phyloP scores from a whole-genome alignment of 345 rosid species.

The Angophora floribunda region DNA sequence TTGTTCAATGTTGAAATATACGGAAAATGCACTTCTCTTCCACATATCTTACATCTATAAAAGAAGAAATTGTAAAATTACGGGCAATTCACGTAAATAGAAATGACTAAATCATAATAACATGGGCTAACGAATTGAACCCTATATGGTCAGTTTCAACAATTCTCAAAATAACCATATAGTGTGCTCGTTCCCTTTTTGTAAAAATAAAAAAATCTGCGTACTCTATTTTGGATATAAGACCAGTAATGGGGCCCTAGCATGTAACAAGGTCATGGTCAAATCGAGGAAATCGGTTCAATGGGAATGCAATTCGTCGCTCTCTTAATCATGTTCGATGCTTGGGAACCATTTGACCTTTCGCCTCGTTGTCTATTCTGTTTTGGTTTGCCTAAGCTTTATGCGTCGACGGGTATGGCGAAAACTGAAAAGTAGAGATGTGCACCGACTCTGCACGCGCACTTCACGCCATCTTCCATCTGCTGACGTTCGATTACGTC shows the following conservation, averaged over 20 bases:
- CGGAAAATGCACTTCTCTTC: neutral
- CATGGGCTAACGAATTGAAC: neutral
- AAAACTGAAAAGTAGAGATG: neutral
- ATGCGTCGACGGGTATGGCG: neutral
- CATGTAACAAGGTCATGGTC: neutral
- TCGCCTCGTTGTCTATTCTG: neutral
- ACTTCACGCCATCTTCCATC: neutral
- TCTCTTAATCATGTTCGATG: neutral
- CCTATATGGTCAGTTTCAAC: neutral
- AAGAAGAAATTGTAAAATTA: neutral
- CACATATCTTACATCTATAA: neutral
- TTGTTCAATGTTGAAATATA: neutral
- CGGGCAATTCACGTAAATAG: no score
- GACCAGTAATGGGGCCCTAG: neutral
- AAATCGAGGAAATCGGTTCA: neutral
- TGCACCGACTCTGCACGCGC: neutral
- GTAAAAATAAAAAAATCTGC: neutral
- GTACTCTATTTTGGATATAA: no score
- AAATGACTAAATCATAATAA: neutral
- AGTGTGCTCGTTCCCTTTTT: neutral
- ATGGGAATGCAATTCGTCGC: neutral
- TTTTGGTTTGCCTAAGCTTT: neutral
- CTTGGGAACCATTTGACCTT: neutral
- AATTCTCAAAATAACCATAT: neutral
- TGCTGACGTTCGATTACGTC: neutral